Base-by-base conservation (phyloP, 495 filamentous ascomycete genomes). In the Penicillium canescens region DNA sequence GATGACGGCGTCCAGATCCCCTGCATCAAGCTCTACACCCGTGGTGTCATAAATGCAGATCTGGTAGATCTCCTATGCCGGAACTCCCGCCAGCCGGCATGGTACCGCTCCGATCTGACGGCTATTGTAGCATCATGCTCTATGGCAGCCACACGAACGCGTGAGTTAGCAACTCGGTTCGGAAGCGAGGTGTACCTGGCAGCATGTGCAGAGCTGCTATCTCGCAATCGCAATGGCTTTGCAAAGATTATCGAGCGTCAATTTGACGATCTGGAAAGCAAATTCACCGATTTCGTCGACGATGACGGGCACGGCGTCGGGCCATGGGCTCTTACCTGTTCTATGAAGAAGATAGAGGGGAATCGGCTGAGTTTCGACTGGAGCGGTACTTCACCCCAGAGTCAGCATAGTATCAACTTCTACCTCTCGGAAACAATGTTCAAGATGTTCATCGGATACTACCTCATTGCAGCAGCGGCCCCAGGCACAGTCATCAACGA, bases 1-100 rank as follows among this genome's bases (percentile, higher is more conserved):
- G 77, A 81, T 37, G 78, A 79, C 33, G 77, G 78, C 18, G 66
- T 81, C 0, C 78, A 81, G 50, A 76, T 79, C n/a, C 78, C 78
- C 0, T 71, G 70, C 37, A 66, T 78, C 46, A 81, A 81, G 55
- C 62, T 81, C 0, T 79, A 76, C 45, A 56, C 65, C 1, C 60
- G 60, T 33, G 77, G 78, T 2, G 61, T 68, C 18, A 73, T 75
- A 63, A 81, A 78, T 51, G 24, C 58, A 1, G 66, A 70, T 48
- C 46, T 79, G 8, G 72, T 78, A 6, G 69, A 75, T 14, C 59
- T 79, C 12, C 65, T 81, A 3, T 78, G 67, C 45, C 66, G 78
- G 5, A 81, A 81, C 54, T 76, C 72, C 13, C 69, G 78, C 3
- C 71, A 77, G 41, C 78, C 78, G 0, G 78, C 71, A 21, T 81